Conservation (phyloP, 352 stramenopile genomes). For the Peronospora farinosa region DNA sequence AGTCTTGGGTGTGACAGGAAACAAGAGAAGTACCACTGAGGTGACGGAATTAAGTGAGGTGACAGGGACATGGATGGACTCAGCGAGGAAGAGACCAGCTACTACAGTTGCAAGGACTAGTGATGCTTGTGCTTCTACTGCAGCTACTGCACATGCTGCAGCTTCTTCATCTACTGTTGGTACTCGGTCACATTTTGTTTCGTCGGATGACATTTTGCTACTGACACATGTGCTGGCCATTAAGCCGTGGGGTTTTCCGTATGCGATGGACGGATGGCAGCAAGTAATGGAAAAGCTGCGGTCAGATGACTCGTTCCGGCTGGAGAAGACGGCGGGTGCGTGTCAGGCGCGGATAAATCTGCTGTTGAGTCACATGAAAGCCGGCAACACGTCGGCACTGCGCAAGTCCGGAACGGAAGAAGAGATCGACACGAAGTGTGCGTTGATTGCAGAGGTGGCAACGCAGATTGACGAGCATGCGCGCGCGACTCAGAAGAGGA, state of each 20-base stretch:
- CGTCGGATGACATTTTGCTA: constrained; percentile 28
- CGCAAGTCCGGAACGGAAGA: too few species aligned
- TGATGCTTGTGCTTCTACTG: not conserved
- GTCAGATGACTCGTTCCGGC: too few species aligned
- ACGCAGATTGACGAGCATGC: too few species aligned
- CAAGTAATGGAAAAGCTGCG: too few species aligned
- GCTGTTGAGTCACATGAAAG: too few species aligned
- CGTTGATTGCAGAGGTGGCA: too few species aligned
- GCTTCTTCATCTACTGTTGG: not conserved
- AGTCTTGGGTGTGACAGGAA: too few species aligned
- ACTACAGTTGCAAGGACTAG: not conserved
- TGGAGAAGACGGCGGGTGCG: too few species aligned
- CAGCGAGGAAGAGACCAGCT: constrained; percentile 9
- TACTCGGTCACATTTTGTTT: constrained; percentile 24
- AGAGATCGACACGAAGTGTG: too few species aligned
- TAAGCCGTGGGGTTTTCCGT: constrained; percentile 24
- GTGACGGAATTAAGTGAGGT: not conserved
- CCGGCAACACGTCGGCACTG: too few species aligned
- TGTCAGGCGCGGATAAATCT: too few species aligned
- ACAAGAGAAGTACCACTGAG: not conserved
- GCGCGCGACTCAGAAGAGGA: too few species aligned
- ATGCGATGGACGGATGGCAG: constrained; percentile 5
- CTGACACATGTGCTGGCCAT: constrained; percentile 17
- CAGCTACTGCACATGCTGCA: not conserved
- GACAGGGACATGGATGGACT: not conserved